Conservation (phyloP, 1,284 basidiomycete genomes). For the Melanopsichium pennsylvanicum region DNA sequence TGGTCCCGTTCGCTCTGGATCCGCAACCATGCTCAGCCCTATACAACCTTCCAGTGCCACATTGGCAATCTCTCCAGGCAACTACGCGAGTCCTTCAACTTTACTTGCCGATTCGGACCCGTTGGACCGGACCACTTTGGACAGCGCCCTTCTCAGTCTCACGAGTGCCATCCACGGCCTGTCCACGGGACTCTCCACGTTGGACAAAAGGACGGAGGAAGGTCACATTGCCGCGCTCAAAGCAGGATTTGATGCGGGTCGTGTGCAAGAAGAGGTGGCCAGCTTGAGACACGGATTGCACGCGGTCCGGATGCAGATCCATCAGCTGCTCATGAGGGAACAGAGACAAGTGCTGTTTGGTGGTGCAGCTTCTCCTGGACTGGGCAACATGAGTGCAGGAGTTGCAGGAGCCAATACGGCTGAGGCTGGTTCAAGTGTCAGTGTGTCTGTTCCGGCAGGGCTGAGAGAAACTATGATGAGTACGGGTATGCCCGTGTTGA, state of each 20-base stretch:
- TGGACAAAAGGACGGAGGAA: constrained; percentile 45
- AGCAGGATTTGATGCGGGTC: constrained; percentile 41
- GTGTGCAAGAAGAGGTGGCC: constrained; percentile 48
- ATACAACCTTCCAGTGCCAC: constrained; percentile 4
- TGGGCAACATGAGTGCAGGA: no score
- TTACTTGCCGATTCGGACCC: neutral
- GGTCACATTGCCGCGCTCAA: constrained; percentile 39
- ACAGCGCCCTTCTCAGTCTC: constrained; percentile 25
- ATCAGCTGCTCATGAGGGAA: constrained; percentile 43
- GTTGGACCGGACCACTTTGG: constrained; percentile 22
- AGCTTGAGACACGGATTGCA: constrained; percentile 47
- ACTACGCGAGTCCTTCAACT: neutral
- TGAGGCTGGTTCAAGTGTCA: neutral
- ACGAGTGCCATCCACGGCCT: constrained; percentile 16
- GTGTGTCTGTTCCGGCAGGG: neutral
- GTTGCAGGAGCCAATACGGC: neutral
- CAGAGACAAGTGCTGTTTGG: constrained; percentile 43
- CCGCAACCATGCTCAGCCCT: neutral
- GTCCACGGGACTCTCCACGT: constrained; percentile 7
- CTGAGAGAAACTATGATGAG: no score
- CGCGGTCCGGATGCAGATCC: constrained; percentile 49
- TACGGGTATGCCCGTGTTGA: constrained; percentile 27
- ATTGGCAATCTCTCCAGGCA: constrained; percentile 1
- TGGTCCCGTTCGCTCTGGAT: constrained; percentile 3
- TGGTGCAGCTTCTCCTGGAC: no score